Base-by-base conservation (phyloP, 257 asterid species). In the Forsythia suspensa region DNA sequence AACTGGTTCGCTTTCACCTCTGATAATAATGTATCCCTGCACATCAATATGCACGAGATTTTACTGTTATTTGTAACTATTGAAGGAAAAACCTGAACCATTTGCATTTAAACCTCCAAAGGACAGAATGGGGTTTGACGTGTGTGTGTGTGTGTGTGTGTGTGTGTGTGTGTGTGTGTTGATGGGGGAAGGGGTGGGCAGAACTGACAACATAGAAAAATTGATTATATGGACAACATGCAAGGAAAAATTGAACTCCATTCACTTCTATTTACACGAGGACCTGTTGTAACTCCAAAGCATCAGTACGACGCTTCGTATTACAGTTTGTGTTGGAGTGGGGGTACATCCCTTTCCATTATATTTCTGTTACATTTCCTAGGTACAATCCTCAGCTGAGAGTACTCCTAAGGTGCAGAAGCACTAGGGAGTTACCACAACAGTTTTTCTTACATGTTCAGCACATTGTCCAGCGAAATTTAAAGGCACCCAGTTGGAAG, bases 1-100 rank as follows among this genome's bases (percentile, higher is more conserved):
- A 29, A 86, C 74, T 65, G 83, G 44, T 72, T 91, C 89, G 9
- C 83, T 92, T 80, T 95, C 96, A 38, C 97, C 98, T 87, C 98
- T 85, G 40, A 95, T 86, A 46, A 95, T 85, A 42, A 91, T 70
- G 51, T 83, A 84, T 7, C 98, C 99, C 98, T 93, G 90, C 77
- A 82, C 34, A 16, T 40, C 52, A 80, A 77, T 11, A 75, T 73
- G 21, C 41, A n/a, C 43, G 71, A 67, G 39, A 67, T 43, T 10
- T 67, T 43, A 24, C 24, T 24, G 24, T 43, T 40, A 43, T 43
- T 9, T 9, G n/a, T 51, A 5, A 51, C 24, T 51, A 3, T 51
- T 51, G 7, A 12, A 51, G 24, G 7, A 51, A 51, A 16, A 51
- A 51, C 20, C 59, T 51, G 8, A 18, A 51, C 5, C n/a, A 4